These are phyloP conservation scores for Apiospora kogelbergensis DNA, from an alignment of 2,329 filamentous ascomycete genomes.

Conservation along the genomic window DNA sequence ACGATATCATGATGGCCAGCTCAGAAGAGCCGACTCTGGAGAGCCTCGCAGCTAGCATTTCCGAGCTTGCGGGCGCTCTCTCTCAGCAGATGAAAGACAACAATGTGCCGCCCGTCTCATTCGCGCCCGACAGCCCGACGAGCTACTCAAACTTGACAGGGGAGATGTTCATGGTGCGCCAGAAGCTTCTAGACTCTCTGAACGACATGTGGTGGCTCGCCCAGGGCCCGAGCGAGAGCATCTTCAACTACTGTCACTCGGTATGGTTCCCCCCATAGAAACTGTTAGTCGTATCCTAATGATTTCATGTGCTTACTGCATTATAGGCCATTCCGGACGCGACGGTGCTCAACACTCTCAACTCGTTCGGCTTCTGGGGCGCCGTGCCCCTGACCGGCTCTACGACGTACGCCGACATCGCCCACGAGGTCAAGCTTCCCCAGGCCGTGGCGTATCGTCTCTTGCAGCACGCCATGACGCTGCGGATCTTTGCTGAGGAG, in stretches of 20 bases:
- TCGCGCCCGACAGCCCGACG: constrained; percentile 43
- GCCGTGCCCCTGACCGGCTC: constrained; percentile 47
- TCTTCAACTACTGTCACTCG: constrained; percentile 44
- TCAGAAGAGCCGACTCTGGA: constrained; percentile 36
- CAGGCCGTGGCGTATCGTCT: constrained; percentile 38
- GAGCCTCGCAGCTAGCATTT: constrained; percentile 44
- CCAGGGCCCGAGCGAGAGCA: constrained; percentile 49
- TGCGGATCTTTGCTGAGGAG: constrained; percentile 37
- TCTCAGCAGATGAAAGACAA: constrained; percentile 41
- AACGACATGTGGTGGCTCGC: constrained; percentile 46
- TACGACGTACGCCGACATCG: constrained; percentile 42
- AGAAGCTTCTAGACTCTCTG: constrained; percentile 43
- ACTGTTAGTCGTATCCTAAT: neutral
- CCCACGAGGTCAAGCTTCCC: constrained; percentile 36
- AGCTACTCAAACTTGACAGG: constrained; percentile 41
- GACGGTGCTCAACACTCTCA: constrained; percentile 45
- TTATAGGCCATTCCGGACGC: constrained; percentile 43
- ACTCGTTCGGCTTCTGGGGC: constrained; percentile 53
- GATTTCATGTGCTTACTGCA: constrained; percentile 10
- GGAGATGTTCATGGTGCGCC: constrained; percentile 43
- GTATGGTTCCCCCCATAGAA: constrained; percentile 24
- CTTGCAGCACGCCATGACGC: constrained; percentile 37
- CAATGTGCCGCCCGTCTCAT: constrained; percentile 40
- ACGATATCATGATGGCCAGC: constrained; percentile 26
- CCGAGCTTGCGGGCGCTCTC: constrained; percentile 42